Percentiles rank a stretch among this genome's conserved stretches.
These are phyloP conservation scores for Exophiala mesophila DNA, from an alignment of 2,329 filamentous ascomycete species.

Conservation along the genomic window DNA sequence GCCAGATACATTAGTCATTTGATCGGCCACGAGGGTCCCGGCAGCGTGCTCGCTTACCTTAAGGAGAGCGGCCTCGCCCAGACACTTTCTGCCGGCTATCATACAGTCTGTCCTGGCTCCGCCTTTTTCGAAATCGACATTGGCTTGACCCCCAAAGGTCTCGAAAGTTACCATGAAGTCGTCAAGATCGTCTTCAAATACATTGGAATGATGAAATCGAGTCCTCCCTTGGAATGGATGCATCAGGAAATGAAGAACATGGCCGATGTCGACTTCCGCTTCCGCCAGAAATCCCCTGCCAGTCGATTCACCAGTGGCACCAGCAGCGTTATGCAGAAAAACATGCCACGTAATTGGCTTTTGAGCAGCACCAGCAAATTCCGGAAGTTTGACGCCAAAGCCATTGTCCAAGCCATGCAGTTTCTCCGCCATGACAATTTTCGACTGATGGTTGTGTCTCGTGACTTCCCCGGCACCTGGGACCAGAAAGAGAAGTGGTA, in stretches of 20 bases:
- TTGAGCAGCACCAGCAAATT: conserved; percentile 74
- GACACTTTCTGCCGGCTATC: conserved; percentile 70
- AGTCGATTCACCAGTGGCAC: conserved; percentile 83
- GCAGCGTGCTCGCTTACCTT: conserved; percentile 83
- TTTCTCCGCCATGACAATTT: conserved; percentile 85
- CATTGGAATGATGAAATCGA: conserved; percentile 75
- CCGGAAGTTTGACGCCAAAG: conserved; percentile 71
- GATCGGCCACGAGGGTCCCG: conserved; percentile 87
- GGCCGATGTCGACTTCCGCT: conserved; percentile 90
- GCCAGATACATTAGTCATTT: conserved; percentile 82
- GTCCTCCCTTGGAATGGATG: conserved; percentile 83
- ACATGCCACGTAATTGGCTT: conserved; percentile 78
- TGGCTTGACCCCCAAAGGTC: conserved; percentile 75
- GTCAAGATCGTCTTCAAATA: conserved; percentile 86
- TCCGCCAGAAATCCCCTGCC: conserved; percentile 85
- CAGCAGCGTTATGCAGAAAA: conserved; percentile 86
- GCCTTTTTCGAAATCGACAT: conserved; percentile 76
- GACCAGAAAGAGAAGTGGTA: conserved; percentile 94
- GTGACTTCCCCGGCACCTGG: conserved; percentile 78
- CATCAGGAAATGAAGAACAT: conserved; percentile 87
- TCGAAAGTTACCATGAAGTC: conserved; percentile 77
- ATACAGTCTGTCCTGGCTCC: conserved; percentile 71
- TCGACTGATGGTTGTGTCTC: conserved; percentile 74
- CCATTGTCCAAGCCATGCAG: conserved; percentile 68
- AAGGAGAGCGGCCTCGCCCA: conserved; percentile 90